Conservation (phyloP, 352 stramenopile genomes). For the Phytopythium chamaehyphon region DNA sequence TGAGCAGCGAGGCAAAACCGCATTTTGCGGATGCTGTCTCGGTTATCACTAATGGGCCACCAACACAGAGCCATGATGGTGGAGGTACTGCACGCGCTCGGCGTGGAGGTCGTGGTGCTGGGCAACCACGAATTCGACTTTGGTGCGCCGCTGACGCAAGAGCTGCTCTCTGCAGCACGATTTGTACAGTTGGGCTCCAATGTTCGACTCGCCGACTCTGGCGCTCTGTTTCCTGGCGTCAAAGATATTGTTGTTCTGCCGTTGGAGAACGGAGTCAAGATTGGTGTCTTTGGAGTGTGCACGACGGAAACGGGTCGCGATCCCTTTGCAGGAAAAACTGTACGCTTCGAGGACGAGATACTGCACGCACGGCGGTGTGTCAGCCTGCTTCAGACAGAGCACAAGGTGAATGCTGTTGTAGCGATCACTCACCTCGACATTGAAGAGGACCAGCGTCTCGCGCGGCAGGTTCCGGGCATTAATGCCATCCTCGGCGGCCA, state of each 20-base stretch:
- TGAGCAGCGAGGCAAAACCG: slow-evolving; percentile 9
- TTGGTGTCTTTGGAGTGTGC: slow-evolving; percentile 56
- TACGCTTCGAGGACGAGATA: slow-evolving; percentile 52
- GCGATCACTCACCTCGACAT: slow-evolving; percentile 78
- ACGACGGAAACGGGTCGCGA: slow-evolving; percentile 52
- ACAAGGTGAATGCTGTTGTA: slow-evolving; percentile 66
- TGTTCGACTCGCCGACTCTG: slow-evolving; percentile 23
- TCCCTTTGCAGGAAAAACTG: slow-evolving; percentile 36
- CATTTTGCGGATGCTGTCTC: background rate
- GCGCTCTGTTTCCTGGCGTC: slow-evolving; percentile 31
- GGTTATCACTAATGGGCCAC: background rate
- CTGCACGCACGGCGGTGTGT: slow-evolving; percentile 49
- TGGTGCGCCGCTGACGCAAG: slow-evolving; percentile 27
- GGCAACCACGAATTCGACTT: slow-evolving; percentile 84
- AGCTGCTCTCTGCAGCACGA: slow-evolving; percentile 29
- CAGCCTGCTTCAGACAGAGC: slow-evolving; percentile 24
- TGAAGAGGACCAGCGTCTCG: slow-evolving; percentile 53
- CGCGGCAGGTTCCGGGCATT: slow-evolving; percentile 53
- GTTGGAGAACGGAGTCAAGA: slow-evolving; percentile 28
- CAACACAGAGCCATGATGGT: slow-evolving; percentile 52
- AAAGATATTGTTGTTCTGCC: slow-evolving; percentile 24
- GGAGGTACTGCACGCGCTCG: slow-evolving; percentile 43
- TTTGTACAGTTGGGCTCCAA: slow-evolving; percentile 69
- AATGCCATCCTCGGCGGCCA: slow-evolving; percentile 87
- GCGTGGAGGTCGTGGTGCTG: slow-evolving; percentile 63